Conservation (phyloP, 1,284 basidiomycete species). For the Coniophora puteana region DNA sequence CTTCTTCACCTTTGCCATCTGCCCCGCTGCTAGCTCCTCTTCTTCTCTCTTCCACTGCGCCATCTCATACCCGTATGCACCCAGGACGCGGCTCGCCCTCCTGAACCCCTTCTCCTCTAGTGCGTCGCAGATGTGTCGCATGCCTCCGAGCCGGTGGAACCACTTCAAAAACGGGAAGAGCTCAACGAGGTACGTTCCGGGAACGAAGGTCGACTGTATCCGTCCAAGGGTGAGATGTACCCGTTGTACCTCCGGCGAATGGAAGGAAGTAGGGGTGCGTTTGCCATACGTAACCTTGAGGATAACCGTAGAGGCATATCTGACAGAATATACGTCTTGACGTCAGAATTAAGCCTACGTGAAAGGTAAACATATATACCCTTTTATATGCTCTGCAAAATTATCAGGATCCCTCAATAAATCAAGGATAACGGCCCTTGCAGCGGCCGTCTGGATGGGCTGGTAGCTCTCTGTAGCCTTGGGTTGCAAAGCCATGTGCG, state of each 20-base stretch:
- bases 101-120: too few relatives aligned
- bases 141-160: too few relatives aligned
- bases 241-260: constrained; percentile 12
- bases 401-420: constrained; percentile 41
- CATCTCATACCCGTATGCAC: constrained; percentile 55
- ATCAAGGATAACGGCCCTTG: constrained; percentile 46
- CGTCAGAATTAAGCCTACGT: not conserved
- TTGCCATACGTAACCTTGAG: constrained; percentile 65
- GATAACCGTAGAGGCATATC: constrained; percentile 58
- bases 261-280: constrained; percentile 11
- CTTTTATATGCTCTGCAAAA: constrained; percentile 50
- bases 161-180: constrained; percentile 42
- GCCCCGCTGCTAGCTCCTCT: constrained; percentile 15
- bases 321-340: constrained; percentile 10
- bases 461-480: constrained; percentile 41
- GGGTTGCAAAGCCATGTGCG: constrained; percentile 51
- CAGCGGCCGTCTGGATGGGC: constrained; percentile 40
- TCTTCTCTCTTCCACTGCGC: constrained; percentile 55
- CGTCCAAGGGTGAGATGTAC: constrained; percentile 31
- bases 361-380: constrained; percentile 28
- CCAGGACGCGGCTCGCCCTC: too few relatives aligned
- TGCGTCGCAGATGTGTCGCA: too few relatives aligned
- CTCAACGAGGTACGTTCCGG: constrained; percentile 39
- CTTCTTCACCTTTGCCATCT: constrained; percentile 15
- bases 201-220: constrained; percentile 50